Evolutionary conservation across 2,329 filamentous ascomycete species (phyloP), one percentile per base, ranked within the genome.

Genomic region (Chalaropsis thielavioides): DNA sequence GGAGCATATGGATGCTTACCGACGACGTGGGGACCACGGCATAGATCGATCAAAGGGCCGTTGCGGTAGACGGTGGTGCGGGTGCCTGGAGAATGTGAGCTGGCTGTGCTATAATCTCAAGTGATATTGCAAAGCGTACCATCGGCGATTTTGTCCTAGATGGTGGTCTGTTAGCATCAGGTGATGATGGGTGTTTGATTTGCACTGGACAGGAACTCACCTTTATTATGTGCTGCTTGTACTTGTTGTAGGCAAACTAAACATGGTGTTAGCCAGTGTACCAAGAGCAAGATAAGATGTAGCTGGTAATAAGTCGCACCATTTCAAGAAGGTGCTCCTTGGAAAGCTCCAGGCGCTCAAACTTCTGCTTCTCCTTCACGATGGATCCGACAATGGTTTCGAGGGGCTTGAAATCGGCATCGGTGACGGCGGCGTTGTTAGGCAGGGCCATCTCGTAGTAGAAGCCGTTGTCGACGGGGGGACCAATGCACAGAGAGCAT

Each of bases 371-470:
- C 77, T 96, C 92, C 80, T 96, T 96, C 76, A 95, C 89, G 69
- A 94, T 91, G 73, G 86, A 88, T 72, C 82, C 80, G 38, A 92
- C 89, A 69, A 91, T 85, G 67, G 81, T 85, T 77, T 96, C 91
- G 22, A 97, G 80, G 1, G 88, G 85, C 75, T 92, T 88, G 83
- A 90, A 92, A 76, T 97, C 94, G 65, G 80, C 76, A 69, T 87
- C 80, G 66, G 86, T 84, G 49, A 96, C 89, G 72, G 80, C 85
- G 72, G 76, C 78, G 64, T 86, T 85, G 46, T 87, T 86, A 59
- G 88, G 83, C 56, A 90, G 80, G 40, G 88, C 88, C 92, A 97
- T 96, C 76, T 97, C 90, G 76, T 96, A 97, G 81, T 96, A 96
- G 80, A 96, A 96, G 46, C 91, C 92, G 75, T 92, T 87, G 63